Base-by-base conservation (phyloP, 768 basidiomycete genomes). In the Lentinula guzmanii region DNA sequence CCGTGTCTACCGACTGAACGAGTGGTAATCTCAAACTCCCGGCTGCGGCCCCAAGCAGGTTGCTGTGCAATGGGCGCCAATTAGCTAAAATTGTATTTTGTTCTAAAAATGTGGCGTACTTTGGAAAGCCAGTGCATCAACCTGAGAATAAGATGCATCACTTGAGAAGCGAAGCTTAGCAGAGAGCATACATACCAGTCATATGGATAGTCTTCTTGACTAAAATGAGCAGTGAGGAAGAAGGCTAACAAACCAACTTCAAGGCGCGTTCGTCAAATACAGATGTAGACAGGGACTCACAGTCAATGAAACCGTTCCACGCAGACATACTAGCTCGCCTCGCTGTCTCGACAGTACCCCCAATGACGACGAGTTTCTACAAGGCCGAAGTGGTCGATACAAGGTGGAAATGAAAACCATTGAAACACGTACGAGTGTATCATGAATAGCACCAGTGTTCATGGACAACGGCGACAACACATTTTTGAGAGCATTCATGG, bases 281-380 rank as follows among this genome's bases (percentile, higher is more conserved):
- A 62, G 43, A 41, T 15, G 37, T 18, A 54, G 52, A 57, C 9
- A 18, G 18, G 10, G 9, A 63, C 85, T 64, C 69, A 93, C 91
- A 93, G 71, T 93, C 92, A 4, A 94, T 82, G 69, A 94, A 93
- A 41, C 90, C 90, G 71, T 89, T 91, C 91, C 92, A 94, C 11
- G 90, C 92, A 4, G 90, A 91, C 33, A 90, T 78, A 10, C 90
- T 92, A 16, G 84, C 87, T 50, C 91, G 79, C 64, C 91, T 81
- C 39, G 91, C 91, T 15, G 91, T 93, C 71, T 93, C 91, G 21
- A 93, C 88, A 0, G 92, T 93, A 1, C 92, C 92, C 24, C 92
- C 91, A 69, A 94, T 89, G 68, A 94, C 91, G 37, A 94, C 91
- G 28, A 92, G 81, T 89, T 91, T 93, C 91, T 92, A 65, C 2